phyloP scores from a whole-genome alignment of 2,329 filamentous ascomycete genomes.

The Leptosphaerulina australis region DNA sequence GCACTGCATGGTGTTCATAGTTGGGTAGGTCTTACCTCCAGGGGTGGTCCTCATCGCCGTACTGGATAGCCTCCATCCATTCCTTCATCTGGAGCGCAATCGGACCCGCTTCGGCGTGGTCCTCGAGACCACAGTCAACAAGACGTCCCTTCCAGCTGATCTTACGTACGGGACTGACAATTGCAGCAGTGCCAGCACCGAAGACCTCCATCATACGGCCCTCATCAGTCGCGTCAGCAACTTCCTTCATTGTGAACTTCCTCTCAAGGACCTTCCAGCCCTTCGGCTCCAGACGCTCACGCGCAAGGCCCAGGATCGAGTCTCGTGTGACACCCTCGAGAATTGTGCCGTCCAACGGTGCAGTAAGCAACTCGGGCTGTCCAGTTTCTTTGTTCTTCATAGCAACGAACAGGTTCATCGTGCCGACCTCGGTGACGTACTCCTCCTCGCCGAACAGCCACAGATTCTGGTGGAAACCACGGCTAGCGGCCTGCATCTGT shows the following conservation, averaged over 20 bases:
- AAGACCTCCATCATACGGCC: slow-evolving; percentile 92
- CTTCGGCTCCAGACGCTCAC: slow-evolving; percentile 79
- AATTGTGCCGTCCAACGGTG: slow-evolving; percentile 94
- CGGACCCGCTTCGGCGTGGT: slow-evolving; percentile 84
- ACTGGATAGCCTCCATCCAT: slow-evolving; percentile 96
- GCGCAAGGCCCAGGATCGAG: slow-evolving; percentile 83
- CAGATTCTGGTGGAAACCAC: slow-evolving; percentile 96
- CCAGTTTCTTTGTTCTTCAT: slow-evolving; percentile 85
- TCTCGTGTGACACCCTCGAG: slow-evolving; percentile 93
- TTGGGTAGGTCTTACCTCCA: slow-evolving; percentile 72
- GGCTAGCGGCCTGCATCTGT: slow-evolving; percentile 86
- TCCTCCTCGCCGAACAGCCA: slow-evolving; percentile 98
- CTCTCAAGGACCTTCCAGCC: slow-evolving; percentile 90
- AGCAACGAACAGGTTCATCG: slow-evolving; percentile 97
- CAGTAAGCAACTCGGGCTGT: slow-evolving; percentile 90
- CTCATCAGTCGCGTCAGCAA: slow-evolving; percentile 80
- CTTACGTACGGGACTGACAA: slow-evolving; percentile 86
- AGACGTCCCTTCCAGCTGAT: slow-evolving; percentile 87
- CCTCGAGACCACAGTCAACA: slow-evolving; percentile 81
- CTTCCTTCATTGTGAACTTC: slow-evolving; percentile 88
- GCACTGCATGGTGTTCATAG: slow-evolving; percentile 6
- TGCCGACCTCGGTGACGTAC: slow-evolving; percentile 95
- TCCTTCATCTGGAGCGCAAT: slow-evolving; percentile 86
- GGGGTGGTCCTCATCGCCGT: slow-evolving; percentile 81
- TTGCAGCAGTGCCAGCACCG: slow-evolving; percentile 89